A percentile compares a stretch with the other conserved stretches of the same genome.
These are phyloP conservation scores for Plectosphaerella cucumerina DNA, from an alignment of 2,329 filamentous ascomycete genomes.

Conservation along the genomic window DNA sequence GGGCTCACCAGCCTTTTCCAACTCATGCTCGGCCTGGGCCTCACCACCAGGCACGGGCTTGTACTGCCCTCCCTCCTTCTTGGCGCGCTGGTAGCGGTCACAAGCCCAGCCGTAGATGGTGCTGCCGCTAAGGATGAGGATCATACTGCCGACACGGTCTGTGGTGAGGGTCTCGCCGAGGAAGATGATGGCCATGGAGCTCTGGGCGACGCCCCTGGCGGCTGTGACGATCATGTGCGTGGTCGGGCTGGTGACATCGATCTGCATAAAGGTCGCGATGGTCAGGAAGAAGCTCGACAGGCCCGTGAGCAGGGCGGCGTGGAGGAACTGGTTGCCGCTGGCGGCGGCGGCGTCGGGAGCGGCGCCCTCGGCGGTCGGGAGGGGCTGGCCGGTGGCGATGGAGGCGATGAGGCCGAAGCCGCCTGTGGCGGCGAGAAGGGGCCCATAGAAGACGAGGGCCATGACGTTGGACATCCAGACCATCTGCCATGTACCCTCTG, in stretches of 20 bases:
- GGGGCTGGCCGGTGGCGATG: slow-evolving; percentile 10
- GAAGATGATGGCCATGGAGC: slow-evolving; percentile 18
- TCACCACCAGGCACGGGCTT: too few species aligned
- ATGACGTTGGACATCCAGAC: slow-evolving; percentile 22
- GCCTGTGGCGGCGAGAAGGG: slow-evolving; percentile 18
- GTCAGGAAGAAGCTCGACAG: slow-evolving; percentile 20
- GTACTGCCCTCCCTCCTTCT: too few species aligned
- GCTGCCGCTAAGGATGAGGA: slow-evolving; percentile 18
- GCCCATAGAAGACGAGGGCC: slow-evolving; percentile 19
- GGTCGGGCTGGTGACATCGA: slow-evolving; percentile 20
- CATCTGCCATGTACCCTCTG: slow-evolving; percentile 22
- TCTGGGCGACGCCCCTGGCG: slow-evolving; percentile 19
- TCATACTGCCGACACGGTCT: slow-evolving; percentile 20
- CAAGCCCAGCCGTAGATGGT: slow-evolving; percentile 20
- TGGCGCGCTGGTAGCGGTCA: slow-evolving; percentile 9
- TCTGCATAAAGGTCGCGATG: slow-evolving; percentile 21
- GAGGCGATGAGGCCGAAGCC: slow-evolving; percentile 15
- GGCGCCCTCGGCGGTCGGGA: slow-evolving; percentile 8
- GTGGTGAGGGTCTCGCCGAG: slow-evolving; percentile 18
- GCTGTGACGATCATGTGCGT: slow-evolving; percentile 22
- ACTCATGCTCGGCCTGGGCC: too few species aligned
- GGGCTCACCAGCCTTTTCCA: too few species aligned
- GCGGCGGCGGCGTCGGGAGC: neutral
- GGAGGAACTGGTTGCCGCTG: slow-evolving; percentile 14
- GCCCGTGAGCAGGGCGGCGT: slow-evolving; percentile 16